phyloP scores from a whole-genome alignment of 2,329 filamentous ascomycete genomes.

The Pestalotiopsis sp. region DNA sequence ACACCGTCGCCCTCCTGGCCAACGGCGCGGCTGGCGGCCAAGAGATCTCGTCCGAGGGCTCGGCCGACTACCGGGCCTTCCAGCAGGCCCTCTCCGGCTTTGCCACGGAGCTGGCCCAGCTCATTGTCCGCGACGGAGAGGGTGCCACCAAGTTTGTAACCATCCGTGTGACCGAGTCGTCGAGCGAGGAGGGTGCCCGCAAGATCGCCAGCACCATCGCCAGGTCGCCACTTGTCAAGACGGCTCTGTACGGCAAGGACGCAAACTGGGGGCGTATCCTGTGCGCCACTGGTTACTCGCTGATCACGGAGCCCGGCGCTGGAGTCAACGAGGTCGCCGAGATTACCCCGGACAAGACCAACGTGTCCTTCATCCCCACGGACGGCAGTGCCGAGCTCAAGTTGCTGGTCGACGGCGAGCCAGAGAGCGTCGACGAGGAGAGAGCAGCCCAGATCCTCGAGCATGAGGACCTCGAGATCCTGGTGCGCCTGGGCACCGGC shows the following conservation, averaged over 20 bases:
- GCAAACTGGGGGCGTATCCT: slow-evolving; percentile 98
- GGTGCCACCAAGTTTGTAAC: slow-evolving; percentile 98
- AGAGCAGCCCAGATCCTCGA: slow-evolving; percentile 78
- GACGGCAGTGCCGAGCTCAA: slow-evolving; percentile 79
- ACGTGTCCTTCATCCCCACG: slow-evolving; percentile 76
- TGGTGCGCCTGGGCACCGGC: slow-evolving; percentile 72
- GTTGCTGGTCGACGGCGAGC: slow-evolving; percentile 78
- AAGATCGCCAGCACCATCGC: slow-evolving; percentile 87
- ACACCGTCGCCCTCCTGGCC: slow-evolving; percentile 91
- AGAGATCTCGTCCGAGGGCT: slow-evolving; percentile 57
- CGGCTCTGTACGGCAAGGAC: slow-evolving; percentile 93
- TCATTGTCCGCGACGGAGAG: slow-evolving; percentile 94
- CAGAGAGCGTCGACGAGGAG: slow-evolving; percentile 75
- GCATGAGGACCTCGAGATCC: slow-evolving; percentile 77
- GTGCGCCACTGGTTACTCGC: slow-evolving; percentile 86
- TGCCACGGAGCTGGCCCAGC: slow-evolving; percentile 81
- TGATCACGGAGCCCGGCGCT: slow-evolving; percentile 60
- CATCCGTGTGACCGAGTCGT: slow-evolving; percentile 77
- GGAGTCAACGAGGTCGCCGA: slow-evolving; percentile 62
- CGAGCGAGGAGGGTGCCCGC: slow-evolving; percentile 70
- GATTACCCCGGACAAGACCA: slow-evolving; percentile 69
- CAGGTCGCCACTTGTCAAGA: slow-evolving; percentile 92
- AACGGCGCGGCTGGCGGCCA: slow-evolving; percentile 87
- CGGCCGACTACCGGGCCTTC: slow-evolving; percentile 71
- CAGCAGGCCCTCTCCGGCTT: slow-evolving; percentile 73